Evolutionary conservation across 163 green algal species (phyloP).

Genomic region (Trebouxiophyceae sp.): DNA sequence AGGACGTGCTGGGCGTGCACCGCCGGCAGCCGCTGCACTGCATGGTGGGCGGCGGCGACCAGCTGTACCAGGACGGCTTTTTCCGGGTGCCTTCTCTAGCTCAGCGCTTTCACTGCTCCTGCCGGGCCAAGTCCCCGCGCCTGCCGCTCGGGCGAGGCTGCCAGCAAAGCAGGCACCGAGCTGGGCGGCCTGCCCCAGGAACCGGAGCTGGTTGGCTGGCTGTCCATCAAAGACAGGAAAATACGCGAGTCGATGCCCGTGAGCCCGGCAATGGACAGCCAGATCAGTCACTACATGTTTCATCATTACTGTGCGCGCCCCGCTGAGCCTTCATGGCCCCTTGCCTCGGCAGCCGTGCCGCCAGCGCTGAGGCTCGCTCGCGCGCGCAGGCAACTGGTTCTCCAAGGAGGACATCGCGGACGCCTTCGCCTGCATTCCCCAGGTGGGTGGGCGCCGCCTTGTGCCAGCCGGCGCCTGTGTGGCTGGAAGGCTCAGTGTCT

Average conservation of each 20-base stretch:
- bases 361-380: no score
- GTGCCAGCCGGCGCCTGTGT: no score
- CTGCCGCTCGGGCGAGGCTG: no score
- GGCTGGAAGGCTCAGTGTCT: no score
- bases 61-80: slow-evolving; percentile 62
- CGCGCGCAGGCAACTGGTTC: slow-evolving; percentile 32
- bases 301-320: no score
- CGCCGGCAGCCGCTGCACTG: slow-evolving; percentile 37
- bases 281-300: slow-evolving; percentile 33
- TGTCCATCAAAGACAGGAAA: not conserved
- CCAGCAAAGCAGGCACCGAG: no score
- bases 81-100: slow-evolving; percentile 29
- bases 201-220: slow-evolving; percentile 2
- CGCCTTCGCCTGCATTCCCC: slow-evolving; percentile 42
- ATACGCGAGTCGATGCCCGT: slow-evolving; percentile 1
- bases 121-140: no score
- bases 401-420: slow-evolving; percentile 5
- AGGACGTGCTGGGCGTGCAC: slow-evolving; percentile 40
- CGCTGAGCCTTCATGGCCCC: no score
- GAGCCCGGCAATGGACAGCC: slow-evolving; percentile 20
- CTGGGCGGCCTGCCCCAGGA: no score
- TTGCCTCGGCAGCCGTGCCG: no score
- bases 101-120: no score
- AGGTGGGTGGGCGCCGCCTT: slow-evolving; percentile 26
- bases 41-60: slow-evolving; percentile 54